phyloP scores from a whole-genome alignment of 106 monocot genomes.

The Dendrobium chrysotoxum region DNA sequence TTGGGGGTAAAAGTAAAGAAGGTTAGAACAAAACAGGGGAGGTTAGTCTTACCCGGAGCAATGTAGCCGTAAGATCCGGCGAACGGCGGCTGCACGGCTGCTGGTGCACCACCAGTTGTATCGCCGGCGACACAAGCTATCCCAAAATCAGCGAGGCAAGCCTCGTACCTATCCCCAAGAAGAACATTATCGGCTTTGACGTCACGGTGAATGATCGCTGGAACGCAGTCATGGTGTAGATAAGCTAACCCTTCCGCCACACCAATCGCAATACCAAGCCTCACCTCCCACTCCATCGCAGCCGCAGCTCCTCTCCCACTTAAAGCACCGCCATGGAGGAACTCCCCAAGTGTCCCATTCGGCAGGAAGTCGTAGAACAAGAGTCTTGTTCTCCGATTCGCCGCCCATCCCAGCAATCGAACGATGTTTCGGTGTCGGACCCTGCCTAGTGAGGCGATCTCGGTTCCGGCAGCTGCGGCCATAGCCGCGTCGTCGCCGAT shows the following conservation, averaged over 20 bases:
- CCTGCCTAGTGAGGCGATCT: slow-evolving; percentile 49
- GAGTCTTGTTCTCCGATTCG: slow-evolving; percentile 46
- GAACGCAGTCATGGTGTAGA: slow-evolving; percentile 88
- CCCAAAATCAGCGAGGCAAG: slow-evolving; percentile 85
- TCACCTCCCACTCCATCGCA: slow-evolving; percentile 67
- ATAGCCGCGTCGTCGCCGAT: slow-evolving; percentile 35
- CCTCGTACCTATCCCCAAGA: slow-evolving; percentile 70
- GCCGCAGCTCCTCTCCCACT: neutral
- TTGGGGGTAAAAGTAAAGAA: too few species aligned
- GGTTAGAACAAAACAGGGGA: neutral
- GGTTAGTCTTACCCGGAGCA: slow-evolving; percentile 53
- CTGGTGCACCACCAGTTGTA: neutral
- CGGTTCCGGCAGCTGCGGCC: slow-evolving; percentile 41
- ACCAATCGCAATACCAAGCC: slow-evolving; percentile 66
- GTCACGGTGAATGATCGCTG: slow-evolving; percentile 72
- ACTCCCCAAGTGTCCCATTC: slow-evolving; percentile 50
- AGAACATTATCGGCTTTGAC: slow-evolving; percentile 81
- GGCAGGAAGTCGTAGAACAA: slow-evolving; percentile 80
- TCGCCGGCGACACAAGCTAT: slow-evolving; percentile 41
- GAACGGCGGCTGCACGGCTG: slow-evolving; percentile 28
- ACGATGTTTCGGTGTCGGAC: slow-evolving; percentile 83
- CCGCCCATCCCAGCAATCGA: slow-evolving; percentile 62
- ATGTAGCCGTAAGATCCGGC: slow-evolving; percentile 95
- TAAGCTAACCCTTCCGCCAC: slow-evolving; percentile 82
- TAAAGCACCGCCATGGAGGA: slow-evolving; percentile 35